Conservation (phyloP, 352 stramenopile genomes). For the Aphanomyces stellatus region DNA sequence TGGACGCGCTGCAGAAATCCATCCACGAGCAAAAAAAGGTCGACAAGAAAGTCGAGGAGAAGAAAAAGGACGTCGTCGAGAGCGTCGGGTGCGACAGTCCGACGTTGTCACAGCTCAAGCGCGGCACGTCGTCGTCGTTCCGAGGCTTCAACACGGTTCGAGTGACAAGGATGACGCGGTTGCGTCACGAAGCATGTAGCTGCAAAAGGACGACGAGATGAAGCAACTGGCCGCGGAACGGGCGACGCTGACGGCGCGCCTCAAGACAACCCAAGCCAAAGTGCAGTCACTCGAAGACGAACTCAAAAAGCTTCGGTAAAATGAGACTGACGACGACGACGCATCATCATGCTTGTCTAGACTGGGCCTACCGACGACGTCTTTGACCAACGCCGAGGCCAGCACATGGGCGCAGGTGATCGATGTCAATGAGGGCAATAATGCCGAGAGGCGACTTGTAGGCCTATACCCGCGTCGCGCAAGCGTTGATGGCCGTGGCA, state of each 20-base stretch:
- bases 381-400: too few relatives aligned
- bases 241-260: background rate
- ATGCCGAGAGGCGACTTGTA: too few relatives aligned
- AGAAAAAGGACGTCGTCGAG: background rate
- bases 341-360: too few relatives aligned
- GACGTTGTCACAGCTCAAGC: too few relatives aligned
- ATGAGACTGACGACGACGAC: too few relatives aligned
- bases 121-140: too few relatives aligned
- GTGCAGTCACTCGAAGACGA: background rate
- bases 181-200: background rate
- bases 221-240: constrained; percentile 16
- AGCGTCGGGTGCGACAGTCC: too few relatives aligned
- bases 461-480: background rate
- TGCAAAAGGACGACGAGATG: background rate
- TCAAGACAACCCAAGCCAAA: constrained; percentile 16
- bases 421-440: too few relatives aligned
- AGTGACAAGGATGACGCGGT: background rate
- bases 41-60: background rate
- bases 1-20: background rate
- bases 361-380: too few relatives aligned
- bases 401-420: background rate
- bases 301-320: background rate
- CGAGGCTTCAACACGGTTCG: too few relatives aligned
- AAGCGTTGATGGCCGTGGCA: background rate
- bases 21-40: background rate